Percentiles rank a stretch among this genome's conserved stretches.
phyloP scores from a whole-genome alignment of 75 land plant species.

The Selaginella tamariscina region DNA sequence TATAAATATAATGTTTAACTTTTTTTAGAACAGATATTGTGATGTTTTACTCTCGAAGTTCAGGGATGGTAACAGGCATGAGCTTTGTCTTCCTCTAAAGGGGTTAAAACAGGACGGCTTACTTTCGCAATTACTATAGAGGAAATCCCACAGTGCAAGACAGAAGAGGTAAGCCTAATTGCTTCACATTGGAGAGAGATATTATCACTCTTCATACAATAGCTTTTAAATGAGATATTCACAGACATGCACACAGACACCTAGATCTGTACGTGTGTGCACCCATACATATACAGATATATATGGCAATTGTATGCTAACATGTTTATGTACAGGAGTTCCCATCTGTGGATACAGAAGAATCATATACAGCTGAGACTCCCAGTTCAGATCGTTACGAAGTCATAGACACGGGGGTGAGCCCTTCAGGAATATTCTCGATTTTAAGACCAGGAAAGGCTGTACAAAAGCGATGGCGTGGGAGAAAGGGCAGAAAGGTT shows the following conservation, averaged over 20 bases:
- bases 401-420: background rate
- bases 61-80: constrained; percentile 60
- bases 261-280: background rate
- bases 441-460: background rate
- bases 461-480: background rate
- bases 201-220: background rate
- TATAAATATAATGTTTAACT: too few species aligned
- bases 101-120: constrained; percentile 66
- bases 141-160: constrained; percentile 12
- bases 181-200: background rate
- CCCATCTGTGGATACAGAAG: background rate
- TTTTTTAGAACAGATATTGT: constrained; percentile 33
- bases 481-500: background rate
- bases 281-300: background rate
- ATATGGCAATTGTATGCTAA: constrained; percentile 18
- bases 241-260: too few species aligned
- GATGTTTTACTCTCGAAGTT: constrained; percentile 30
- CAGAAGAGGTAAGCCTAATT: background rate
- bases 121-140: constrained; percentile 53
- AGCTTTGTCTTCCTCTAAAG: constrained; percentile 50
- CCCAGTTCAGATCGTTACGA: background rate
- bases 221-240: too few species aligned
- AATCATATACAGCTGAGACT: background rate
- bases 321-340: background rate
- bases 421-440: background rate